A percentile compares a stretch with the other conserved stretches of the same genome.
Conservation (phyloP, 345 rosid species). For the Brassica incana region DNA sequence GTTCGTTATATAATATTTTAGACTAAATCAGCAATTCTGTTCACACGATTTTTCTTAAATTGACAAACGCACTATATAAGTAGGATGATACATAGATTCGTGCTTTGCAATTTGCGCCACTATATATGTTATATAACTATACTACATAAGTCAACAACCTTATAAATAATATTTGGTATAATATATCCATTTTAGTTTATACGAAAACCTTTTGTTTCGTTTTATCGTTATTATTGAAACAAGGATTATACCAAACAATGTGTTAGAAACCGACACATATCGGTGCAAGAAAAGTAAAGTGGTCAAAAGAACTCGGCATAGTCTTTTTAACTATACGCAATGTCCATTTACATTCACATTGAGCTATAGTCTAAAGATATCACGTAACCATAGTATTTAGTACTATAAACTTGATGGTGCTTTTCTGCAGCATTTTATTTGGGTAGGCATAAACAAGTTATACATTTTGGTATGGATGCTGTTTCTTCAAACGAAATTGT, state of each 20-base stretch:
- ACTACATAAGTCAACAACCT: not conserved
- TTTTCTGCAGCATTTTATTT: not conserved
- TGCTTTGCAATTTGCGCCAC: not conserved
- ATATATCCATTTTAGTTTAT: not conserved
- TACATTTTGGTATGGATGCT: not conserved
- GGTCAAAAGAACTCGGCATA: conserved; percentile 7
- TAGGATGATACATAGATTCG: not conserved
- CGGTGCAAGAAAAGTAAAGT: not conserved
- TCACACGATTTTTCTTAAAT: not conserved
- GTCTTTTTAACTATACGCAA: conserved; percentile 1
- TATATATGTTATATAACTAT: not conserved
- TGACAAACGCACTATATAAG: conserved; percentile 1
- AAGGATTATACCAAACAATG: not conserved
- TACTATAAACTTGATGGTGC: not conserved
- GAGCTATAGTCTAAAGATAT: not conserved
- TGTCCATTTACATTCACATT: conserved; percentile 6
- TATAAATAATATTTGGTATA: not conserved
- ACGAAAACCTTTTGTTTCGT: not conserved
- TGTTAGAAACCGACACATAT: conserved; percentile 13
- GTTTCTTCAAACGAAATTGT: not conserved
- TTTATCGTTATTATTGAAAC: not conserved
- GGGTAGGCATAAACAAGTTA: not conserved
- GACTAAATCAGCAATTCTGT: not conserved
- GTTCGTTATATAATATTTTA: not conserved
- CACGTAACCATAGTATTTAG: conserved; percentile 5